These are phyloP conservation scores for Astrothelium macrocarpum DNA, from an alignment of 495 filamentous ascomycete species.

Conservation along the genomic window DNA sequence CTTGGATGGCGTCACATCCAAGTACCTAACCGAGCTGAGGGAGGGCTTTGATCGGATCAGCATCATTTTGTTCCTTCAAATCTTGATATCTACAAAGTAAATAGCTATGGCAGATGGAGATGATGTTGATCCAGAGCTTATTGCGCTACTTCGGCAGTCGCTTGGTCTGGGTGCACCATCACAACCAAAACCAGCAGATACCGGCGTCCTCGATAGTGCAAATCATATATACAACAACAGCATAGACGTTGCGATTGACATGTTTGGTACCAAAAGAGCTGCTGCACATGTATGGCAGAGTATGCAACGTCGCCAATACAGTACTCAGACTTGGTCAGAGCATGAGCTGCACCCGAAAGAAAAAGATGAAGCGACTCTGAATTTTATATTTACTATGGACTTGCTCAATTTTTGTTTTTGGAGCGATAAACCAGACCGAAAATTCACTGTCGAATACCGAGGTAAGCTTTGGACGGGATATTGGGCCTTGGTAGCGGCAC, in stretches of 20 bases:
- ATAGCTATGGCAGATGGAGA: slow-evolving; percentile 63
- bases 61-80: too few relatives aligned
- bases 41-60: too few relatives aligned
- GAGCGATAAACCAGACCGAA: slow-evolving; percentile 53
- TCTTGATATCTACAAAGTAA: too few relatives aligned
- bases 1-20: not conserved
- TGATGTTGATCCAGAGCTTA: slow-evolving; percentile 77
- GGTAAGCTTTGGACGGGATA: slow-evolving; percentile 86
- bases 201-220: slow-evolving; percentile 70
- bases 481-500: slow-evolving; percentile 80
- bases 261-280: slow-evolving; percentile 66
- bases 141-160: slow-evolving; percentile 76
- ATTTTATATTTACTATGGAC: slow-evolving; percentile 96
- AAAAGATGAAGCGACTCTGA: slow-evolving; percentile 65
- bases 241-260: slow-evolving; percentile 82
- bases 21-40: not conserved
- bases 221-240: slow-evolving; percentile 85
- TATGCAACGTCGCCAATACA: slow-evolving; percentile 80
- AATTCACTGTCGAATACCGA: slow-evolving; percentile 72
- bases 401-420: slow-evolving; percentile 95
- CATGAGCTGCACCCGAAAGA: slow-evolving; percentile 85
- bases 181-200: slow-evolving; percentile 37
- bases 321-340: slow-evolving; percentile 70
- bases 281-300: slow-evolving; percentile 64
- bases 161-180: slow-evolving; percentile 37